phyloP scores from a whole-genome alignment of 2,329 filamentous ascomycete species.

The Aspergillaceae sp. region DNA sequence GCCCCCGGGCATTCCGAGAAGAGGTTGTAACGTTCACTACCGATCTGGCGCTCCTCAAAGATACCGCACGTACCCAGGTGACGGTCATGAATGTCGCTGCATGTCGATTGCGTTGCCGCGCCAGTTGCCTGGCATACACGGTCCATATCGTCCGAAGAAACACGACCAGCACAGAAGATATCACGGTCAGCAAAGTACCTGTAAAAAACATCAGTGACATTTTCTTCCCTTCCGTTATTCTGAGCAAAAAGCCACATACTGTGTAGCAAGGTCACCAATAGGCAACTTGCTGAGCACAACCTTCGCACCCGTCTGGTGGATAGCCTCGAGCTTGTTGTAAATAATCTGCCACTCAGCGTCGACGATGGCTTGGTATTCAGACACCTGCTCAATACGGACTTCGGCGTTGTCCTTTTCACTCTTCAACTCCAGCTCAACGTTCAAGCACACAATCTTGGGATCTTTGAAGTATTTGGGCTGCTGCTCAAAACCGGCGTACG shows the following conservation, averaged over 20 bases:
- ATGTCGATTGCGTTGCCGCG: conserved; percentile 86
- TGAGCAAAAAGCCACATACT: conserved; percentile 41
- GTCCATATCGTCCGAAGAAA: conserved; percentile 85
- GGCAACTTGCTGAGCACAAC: conserved; percentile 95
- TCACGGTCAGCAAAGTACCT: conserved; percentile 91
- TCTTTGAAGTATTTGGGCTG: conserved; percentile 92
- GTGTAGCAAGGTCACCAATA: conserved; percentile 93
- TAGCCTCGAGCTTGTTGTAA: conserved; percentile 95
- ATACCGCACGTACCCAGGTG: conserved; percentile 83
- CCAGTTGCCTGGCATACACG: conserved; percentile 92
- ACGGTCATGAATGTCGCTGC: conserved; percentile 82
- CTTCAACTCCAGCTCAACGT: conserved; percentile 97
- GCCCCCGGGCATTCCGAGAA: conserved; percentile 93
- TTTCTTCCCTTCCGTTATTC: not conserved
- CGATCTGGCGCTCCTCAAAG: conserved; percentile 96
- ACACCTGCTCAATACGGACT: conserved; percentile 94
- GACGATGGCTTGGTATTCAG: conserved; percentile 98
- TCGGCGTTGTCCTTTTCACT: conserved; percentile 99
- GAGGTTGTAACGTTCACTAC: conserved; percentile 95
- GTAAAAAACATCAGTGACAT: conserved; percentile 2
- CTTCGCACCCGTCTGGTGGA: conserved; percentile 90
- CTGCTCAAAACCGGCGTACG: conserved; percentile 97
- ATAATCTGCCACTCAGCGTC: conserved; percentile 99
- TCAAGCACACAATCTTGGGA: conserved; percentile 94
- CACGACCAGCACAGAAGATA: conserved; percentile 94